Conservation (phyloP, 495 filamentous ascomycete genomes). For the Trichoderma reesei region DNA sequence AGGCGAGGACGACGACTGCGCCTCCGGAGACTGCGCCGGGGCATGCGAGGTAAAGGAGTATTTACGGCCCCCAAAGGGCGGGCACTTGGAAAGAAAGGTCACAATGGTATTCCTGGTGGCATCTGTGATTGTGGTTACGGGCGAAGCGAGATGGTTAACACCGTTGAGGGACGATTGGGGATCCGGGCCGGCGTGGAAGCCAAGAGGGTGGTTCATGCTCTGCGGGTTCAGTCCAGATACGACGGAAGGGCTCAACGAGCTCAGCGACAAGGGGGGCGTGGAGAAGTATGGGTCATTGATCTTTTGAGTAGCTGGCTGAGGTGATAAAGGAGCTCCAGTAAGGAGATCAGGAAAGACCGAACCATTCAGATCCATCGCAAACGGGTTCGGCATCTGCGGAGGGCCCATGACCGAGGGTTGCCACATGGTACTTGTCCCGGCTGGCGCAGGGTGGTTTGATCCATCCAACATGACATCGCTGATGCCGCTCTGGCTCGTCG, state of each 20-base stretch:
- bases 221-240: constrained; percentile 43
- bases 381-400: constrained; percentile 48
- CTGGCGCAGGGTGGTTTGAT: constrained; percentile 48
- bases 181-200: constrained; percentile 51
- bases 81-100: constrained; percentile 65
- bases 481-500: constrained; percentile 80
- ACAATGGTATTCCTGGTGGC: constrained; percentile 82
- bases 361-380: constrained; percentile 48
- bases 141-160: constrained; percentile 47
- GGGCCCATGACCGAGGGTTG: constrained; percentile 56
- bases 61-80: constrained; percentile 63
- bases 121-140: constrained; percentile 73
- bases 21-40: constrained; percentile 52
- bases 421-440: constrained; percentile 48
- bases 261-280: constrained; percentile 59
- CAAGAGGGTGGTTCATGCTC: constrained; percentile 49
- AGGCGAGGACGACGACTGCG: constrained; percentile 32
- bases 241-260: constrained; percentile 43
- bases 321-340: constrained; percentile 51
- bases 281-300: constrained; percentile 47
- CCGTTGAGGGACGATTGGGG: constrained; percentile 60
- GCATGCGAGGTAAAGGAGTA: constrained; percentile 62
- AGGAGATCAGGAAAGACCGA: constrained; percentile 50
- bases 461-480: constrained; percentile 90
- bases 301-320: constrained; percentile 47